phyloP scores from a whole-genome alignment of 441 rosid species.

The Bocquillonia castaneifolia region DNA sequence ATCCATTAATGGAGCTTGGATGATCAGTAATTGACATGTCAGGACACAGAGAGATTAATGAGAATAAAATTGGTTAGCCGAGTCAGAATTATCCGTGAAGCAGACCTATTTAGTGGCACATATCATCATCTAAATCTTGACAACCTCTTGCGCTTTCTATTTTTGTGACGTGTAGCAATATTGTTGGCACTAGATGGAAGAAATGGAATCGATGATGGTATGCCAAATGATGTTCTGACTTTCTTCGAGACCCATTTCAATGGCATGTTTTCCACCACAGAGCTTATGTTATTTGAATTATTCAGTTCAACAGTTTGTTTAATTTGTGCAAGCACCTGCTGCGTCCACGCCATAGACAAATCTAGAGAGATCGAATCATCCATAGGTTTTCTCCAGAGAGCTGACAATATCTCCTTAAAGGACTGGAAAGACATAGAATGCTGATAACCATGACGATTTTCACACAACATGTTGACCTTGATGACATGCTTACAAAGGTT shows the following conservation, averaged over 20 bases:
- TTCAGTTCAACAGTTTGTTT: conserved; percentile 63
- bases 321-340: conserved; percentile 68
- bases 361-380: conserved; percentile 68
- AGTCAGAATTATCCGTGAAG: conserved; percentile 1
- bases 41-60: not conserved
- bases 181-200: conserved; percentile 33
- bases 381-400: conserved; percentile 54
- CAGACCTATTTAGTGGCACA: not conserved
- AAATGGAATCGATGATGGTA: conserved; percentile 50
- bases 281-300: conserved; percentile 44
- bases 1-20: not conserved
- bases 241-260: conserved; percentile 75
- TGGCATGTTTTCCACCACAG: conserved; percentile 57
- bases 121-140: conserved; percentile 39
- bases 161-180: conserved; percentile 26
- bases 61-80: not conserved
- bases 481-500: conserved; percentile 91
- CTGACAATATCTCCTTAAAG: conserved; percentile 43
- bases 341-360: conserved; percentile 64
- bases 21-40: not conserved
- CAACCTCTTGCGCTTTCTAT: conserved; percentile 42
- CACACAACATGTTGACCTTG: conserved; percentile 70
- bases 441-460: conserved; percentile 34
- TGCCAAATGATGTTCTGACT: conserved; percentile 65
- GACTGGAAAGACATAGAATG: conserved; percentile 69